phyloP scores from a whole-genome alignment of 1,284 basidiomycete species.

The Ceratobasidium theobromae region DNA sequence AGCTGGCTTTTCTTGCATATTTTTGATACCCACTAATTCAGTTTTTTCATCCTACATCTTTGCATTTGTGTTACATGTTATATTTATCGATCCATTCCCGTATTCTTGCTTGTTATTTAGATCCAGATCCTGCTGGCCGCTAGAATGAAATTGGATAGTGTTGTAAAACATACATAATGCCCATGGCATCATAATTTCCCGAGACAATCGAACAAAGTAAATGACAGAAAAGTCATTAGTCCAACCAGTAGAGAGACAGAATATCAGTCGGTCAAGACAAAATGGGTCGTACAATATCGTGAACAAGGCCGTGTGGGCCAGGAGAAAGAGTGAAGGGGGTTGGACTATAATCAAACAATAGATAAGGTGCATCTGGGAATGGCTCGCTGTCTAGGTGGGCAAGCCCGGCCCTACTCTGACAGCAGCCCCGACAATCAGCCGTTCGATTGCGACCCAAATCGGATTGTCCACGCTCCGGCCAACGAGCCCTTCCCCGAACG shows the following conservation, averaged over 20 bases:
- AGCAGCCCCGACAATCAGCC: slow-evolving; percentile 56
- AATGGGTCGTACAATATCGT: slow-evolving; percentile 6
- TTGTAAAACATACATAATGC: slow-evolving; percentile 32
- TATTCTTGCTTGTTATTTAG: slow-evolving; percentile 18
- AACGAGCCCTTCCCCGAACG: slow-evolving; percentile 58
- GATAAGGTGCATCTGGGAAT: slow-evolving; percentile 1
- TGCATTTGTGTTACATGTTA: slow-evolving; percentile 15
- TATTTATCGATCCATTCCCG: slow-evolving; percentile 21
- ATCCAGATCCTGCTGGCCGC: neutral
- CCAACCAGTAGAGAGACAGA: neutral
- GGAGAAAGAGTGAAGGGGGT: slow-evolving; percentile 23
- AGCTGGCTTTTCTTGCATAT: slow-evolving; percentile 15
- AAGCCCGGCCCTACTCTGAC: slow-evolving; percentile 69
- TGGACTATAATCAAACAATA: slow-evolving; percentile 28
- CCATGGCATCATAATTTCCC: neutral
- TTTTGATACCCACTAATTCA: slow-evolving; percentile 14
- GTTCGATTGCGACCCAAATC: slow-evolving; percentile 32
- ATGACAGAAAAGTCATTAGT: slow-evolving; percentile 1
- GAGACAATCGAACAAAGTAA: neutral
- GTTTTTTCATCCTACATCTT: slow-evolving; percentile 9
- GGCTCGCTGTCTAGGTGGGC: slow-evolving; percentile 56
- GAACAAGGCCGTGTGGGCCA: slow-evolving; percentile 1
- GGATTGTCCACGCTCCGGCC: slow-evolving; percentile 21
- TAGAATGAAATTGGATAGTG: slow-evolving; percentile 28
- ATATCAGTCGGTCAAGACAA: neutral